These are phyloP conservation scores for Talaromyces sp. DNA, from an alignment of 2,329 filamentous ascomycete species.

Conservation along the genomic window DNA sequence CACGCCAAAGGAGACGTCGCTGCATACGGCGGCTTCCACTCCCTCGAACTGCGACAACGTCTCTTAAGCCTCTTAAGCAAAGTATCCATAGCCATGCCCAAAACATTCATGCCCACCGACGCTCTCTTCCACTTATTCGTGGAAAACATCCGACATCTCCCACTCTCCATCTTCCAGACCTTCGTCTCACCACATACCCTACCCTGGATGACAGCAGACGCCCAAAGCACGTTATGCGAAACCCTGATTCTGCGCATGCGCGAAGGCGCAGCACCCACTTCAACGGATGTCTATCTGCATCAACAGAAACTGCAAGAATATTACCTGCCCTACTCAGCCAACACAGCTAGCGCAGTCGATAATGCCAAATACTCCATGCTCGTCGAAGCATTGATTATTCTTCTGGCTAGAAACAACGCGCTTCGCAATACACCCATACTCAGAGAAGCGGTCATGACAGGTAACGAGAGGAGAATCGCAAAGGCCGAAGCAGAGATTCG, in stretches of 20 bases:
- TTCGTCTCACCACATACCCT: slow-evolving; percentile 48
- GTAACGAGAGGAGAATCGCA: slow-evolving; percentile 52
- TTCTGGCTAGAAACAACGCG: slow-evolving; percentile 44
- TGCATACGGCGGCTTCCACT: slow-evolving; percentile 38
- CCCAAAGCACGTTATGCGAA: slow-evolving; percentile 55
- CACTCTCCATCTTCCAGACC: slow-evolving; percentile 48
- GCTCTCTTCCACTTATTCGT: slow-evolving; percentile 46
- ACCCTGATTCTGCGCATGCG: slow-evolving; percentile 53
- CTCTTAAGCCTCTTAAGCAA: slow-evolving; percentile 44
- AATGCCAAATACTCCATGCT: slow-evolving; percentile 72
- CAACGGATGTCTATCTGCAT: slow-evolving; percentile 46
- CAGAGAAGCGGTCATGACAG: slow-evolving; percentile 49
- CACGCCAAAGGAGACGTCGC: slow-evolving; percentile 27
- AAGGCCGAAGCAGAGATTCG: slow-evolving; percentile 48
- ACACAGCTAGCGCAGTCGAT: slow-evolving; percentile 59
- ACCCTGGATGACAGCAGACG: slow-evolving; percentile 36
- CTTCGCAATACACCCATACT: slow-evolving; percentile 39
- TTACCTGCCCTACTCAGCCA: slow-evolving; percentile 66
- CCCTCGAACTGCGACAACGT: slow-evolving; percentile 47
- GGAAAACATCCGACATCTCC: slow-evolving; percentile 48
- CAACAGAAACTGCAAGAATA: slow-evolving; percentile 55
- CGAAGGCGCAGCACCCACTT: slow-evolving; percentile 41
- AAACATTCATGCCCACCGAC: slow-evolving; percentile 38
- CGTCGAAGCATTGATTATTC: slow-evolving; percentile 63
- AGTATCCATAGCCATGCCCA: slow-evolving; percentile 38